Base-by-base conservation (phyloP, 2,329 filamentous ascomycete genomes). In the Aspergillus calidoustus region DNA sequence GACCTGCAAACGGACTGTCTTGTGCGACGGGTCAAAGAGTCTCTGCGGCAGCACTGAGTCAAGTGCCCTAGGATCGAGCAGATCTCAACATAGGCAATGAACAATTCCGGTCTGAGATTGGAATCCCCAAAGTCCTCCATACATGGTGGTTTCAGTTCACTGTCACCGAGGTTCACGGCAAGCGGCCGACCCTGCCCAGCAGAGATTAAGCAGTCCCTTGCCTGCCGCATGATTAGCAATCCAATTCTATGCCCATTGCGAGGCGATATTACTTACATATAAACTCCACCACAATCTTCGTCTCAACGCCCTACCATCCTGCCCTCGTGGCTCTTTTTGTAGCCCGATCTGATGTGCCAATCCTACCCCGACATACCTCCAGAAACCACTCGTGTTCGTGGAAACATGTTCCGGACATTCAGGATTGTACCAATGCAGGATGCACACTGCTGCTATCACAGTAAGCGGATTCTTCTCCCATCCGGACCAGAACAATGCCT, bases 271-370 rank as follows among this genome's bases (percentile, higher is more conserved):
- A 41, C 34, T 41, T 3, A 41, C 34, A 15, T 15, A 41, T 41
- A 41, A 41, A 41, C 34, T 41, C 34, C 34, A 41, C 34, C 34
- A 41, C 13, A 41, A 41, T 15, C 34, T 41, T 17, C 34, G 34
- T 41, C 34, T 41, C 11, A 41, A 41, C 6, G 72, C 67, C 22
- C 74, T 73, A 62, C 80, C 75, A 25, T 69, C 64, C 53, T 72
- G 74, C 4, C 67, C 68, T 4, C 65, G 66, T 3, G 79, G 78
- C 55, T 81, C 78, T 46, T 76, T 74, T 61, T 81, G 79, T n/a
- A 81, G 68, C 3, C 79, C 79, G 59, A 80, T 72, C 58, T 81
- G 79, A 68, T 80, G 79, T 2, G 78, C 78, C 28, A 81, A 65
- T 1, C 77, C 78, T 22, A 78, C 74, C 43, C 76, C 77, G 28